Conservation (phyloP, 768 basidiomycete species). For the Termitomyces sp. region DNA sequence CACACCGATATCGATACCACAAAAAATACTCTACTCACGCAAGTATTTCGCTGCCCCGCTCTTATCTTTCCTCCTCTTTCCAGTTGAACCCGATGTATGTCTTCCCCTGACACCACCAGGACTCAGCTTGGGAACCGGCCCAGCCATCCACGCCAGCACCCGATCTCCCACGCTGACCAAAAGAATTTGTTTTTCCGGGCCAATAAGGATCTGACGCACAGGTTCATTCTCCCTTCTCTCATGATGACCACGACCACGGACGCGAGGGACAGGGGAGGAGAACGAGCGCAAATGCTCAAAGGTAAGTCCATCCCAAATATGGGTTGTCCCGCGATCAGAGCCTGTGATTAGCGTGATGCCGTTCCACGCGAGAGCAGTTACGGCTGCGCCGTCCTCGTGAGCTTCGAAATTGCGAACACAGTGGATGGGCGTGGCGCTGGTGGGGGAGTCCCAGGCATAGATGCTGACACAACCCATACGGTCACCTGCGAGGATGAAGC, state of each 20-base stretch:
- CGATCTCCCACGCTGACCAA: slow-evolving; percentile 57
- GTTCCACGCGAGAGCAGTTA: slow-evolving; percentile 65
- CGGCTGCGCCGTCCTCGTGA: slow-evolving; percentile 51
- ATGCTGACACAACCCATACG: slow-evolving; percentile 59
- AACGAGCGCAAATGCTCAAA: slow-evolving; percentile 56
- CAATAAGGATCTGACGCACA: slow-evolving; percentile 57
- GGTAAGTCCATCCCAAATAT: slow-evolving; percentile 64
- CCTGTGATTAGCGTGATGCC: slow-evolving; percentile 61
- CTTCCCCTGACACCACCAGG: slow-evolving; percentile 31
- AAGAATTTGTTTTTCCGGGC: slow-evolving; percentile 47
- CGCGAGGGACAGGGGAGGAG: slow-evolving; percentile 38
- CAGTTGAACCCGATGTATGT: slow-evolving; percentile 19
- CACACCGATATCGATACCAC: slow-evolving; percentile 1
- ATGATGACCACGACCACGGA: slow-evolving; percentile 13
- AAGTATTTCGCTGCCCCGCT: slow-evolving; percentile 37
- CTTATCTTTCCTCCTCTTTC: slow-evolving; percentile 32
- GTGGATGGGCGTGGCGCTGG: slow-evolving; percentile 10
- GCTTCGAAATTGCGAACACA: slow-evolving; percentile 56
- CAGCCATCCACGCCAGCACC: slow-evolving; percentile 68
- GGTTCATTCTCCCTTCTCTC: slow-evolving; percentile 31
- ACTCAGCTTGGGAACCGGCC: slow-evolving; percentile 29
- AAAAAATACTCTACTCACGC: slow-evolving; percentile 29
- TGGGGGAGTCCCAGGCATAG: slow-evolving; percentile 44
- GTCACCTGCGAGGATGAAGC: slow-evolving; percentile 64
- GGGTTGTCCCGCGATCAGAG: slow-evolving; percentile 54